Conservation (phyloP, 73 alveolate genomes). For the Uronychia binucleata region DNA sequence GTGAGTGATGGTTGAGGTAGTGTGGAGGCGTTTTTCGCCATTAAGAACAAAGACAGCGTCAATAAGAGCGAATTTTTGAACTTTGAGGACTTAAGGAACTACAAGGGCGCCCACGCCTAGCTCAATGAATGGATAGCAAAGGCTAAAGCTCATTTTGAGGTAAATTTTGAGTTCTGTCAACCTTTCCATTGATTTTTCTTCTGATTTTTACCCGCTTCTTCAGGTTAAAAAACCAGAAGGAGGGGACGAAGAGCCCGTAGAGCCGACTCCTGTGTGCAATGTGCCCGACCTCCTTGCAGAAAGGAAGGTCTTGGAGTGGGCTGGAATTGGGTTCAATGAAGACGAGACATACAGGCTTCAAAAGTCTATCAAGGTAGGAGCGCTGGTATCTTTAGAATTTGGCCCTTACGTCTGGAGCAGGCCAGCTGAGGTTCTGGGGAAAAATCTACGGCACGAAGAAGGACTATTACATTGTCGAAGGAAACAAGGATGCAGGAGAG, state of each 20-base stretch:
- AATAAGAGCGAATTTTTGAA: neutral
- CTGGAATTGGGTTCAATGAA: constrained; percentile 89
- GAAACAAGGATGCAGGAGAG: constrained; percentile 59
- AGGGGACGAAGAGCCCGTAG: neutral
- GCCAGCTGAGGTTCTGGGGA: constrained; percentile 75
- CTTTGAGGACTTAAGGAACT: neutral
- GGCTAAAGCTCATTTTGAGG: constrained; percentile 16
- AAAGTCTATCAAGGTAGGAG: constrained; percentile 46
- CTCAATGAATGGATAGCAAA: constrained; percentile 12
- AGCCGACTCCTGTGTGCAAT: constrained; percentile 37
- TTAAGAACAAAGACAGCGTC: constrained; percentile 23
- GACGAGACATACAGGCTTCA: constrained; percentile 57
- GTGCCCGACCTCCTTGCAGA: constrained; percentile 80
- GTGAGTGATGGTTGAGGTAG: too few species aligned
- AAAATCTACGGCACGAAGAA: constrained; percentile 76
- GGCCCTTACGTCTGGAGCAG: constrained; percentile 40
- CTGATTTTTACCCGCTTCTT: neutral
- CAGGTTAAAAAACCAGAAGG: neutral
- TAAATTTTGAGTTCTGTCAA: neutral
- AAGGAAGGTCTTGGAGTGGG: constrained; percentile 70
- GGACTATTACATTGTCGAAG: constrained; percentile 90
- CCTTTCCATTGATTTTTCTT: neutral
- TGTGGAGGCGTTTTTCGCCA: too few species aligned
- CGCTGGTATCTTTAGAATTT: constrained; percentile 3
- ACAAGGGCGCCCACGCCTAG: neutral